Evolutionary conservation across 2,329 filamentous ascomycete species (phyloP).

Genomic region (Stachybotrys chlorohalonatus): DNA sequence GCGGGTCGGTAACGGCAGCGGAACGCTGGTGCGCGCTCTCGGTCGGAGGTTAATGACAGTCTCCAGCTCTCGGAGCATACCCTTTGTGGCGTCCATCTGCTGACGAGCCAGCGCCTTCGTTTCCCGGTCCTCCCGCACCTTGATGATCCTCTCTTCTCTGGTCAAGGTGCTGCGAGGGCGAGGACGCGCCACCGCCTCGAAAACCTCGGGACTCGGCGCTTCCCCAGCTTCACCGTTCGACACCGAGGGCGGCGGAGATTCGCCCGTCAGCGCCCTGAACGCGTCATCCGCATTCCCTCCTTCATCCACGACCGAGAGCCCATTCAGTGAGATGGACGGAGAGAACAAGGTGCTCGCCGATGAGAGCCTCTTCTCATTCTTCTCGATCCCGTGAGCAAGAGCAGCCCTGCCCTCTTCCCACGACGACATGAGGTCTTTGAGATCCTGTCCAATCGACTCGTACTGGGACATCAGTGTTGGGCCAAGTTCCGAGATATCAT

Average conservation of each 20-base stretch:
- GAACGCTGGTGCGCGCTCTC: constrained; percentile 23
- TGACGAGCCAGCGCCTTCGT: constrained; percentile 63
- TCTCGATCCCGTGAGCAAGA: constrained; percentile 71
- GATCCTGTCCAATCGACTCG: constrained; percentile 84
- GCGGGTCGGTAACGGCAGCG: constrained; percentile 20
- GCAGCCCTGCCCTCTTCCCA: constrained; percentile 86
- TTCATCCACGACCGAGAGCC: constrained; percentile 54
- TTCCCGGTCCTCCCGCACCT: constrained; percentile 79
- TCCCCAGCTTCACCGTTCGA: constrained; percentile 43
- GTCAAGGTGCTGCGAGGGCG: constrained; percentile 63
- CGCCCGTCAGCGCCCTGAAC: constrained; percentile 69
- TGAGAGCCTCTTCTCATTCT: constrained; percentile 62
- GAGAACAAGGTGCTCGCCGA: constrained; percentile 52
- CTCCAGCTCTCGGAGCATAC: constrained; percentile 89
- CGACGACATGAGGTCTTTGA: constrained; percentile 69
- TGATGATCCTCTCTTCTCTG: constrained; percentile 77
- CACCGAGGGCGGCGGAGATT: constrained; percentile 44
- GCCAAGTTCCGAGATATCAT: constrained; percentile 66
- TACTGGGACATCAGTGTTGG: constrained; percentile 79
- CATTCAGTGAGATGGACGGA: constrained; percentile 55
- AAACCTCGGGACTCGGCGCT: constrained; percentile 67
- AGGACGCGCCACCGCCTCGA: constrained; percentile 76
- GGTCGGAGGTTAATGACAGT: constrained; percentile 64
- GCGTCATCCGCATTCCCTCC: constrained; percentile 45
- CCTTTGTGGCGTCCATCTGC: constrained; percentile 70